These are phyloP conservation scores for Colletotrichum truncatum DNA, from an alignment of 2,329 filamentous ascomycete genomes.

Conservation along the genomic window DNA sequence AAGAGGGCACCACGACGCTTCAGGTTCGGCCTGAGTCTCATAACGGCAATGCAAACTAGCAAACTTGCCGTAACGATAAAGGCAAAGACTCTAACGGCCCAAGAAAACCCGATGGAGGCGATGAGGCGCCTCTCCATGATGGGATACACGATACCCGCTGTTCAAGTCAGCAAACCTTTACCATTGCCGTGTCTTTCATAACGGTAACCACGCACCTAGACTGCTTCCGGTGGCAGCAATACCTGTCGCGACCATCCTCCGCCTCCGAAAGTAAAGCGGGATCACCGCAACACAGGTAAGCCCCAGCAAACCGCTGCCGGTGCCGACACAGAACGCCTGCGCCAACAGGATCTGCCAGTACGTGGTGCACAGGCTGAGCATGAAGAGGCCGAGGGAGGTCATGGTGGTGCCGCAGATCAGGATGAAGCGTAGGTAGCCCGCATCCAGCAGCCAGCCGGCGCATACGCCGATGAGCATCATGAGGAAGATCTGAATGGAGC, in stretches of 20 bases:
- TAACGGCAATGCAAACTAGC: constrained; percentile 17
- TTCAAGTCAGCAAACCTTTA: background rate
- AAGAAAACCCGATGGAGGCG: constrained; percentile 13
- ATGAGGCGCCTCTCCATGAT: constrained; percentile 18
- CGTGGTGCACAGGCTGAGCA: constrained; percentile 42
- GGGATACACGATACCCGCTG: constrained; percentile 22
- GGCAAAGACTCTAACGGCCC: constrained; percentile 22
- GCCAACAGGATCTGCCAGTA: constrained; percentile 57
- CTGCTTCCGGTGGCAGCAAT: constrained; percentile 42
- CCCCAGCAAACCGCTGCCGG: constrained; percentile 53
- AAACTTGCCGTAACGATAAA: constrained; percentile 21
- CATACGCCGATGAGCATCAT: constrained; percentile 52
- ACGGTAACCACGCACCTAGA: constrained; percentile 34
- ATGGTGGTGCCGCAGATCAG: constrained; percentile 51
- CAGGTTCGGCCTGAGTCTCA: constrained; percentile 18
- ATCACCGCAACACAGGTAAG: constrained; percentile 45
- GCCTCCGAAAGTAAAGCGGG: constrained; percentile 42
- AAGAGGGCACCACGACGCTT: constrained; percentile 21
- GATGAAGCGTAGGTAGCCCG: constrained; percentile 52
- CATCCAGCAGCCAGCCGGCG: constrained; percentile 56
- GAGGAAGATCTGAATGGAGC: constrained; percentile 56
- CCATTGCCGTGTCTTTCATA: background rate
- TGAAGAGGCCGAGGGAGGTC: constrained; percentile 57
- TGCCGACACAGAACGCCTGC: constrained; percentile 55
- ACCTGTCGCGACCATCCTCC: constrained; percentile 41